Evolutionary conservation across 2,329 filamentous ascomycete species (phyloP), one percentile per base, ranked within the genome.

Genomic region (Verticillium longisporum): DNA sequence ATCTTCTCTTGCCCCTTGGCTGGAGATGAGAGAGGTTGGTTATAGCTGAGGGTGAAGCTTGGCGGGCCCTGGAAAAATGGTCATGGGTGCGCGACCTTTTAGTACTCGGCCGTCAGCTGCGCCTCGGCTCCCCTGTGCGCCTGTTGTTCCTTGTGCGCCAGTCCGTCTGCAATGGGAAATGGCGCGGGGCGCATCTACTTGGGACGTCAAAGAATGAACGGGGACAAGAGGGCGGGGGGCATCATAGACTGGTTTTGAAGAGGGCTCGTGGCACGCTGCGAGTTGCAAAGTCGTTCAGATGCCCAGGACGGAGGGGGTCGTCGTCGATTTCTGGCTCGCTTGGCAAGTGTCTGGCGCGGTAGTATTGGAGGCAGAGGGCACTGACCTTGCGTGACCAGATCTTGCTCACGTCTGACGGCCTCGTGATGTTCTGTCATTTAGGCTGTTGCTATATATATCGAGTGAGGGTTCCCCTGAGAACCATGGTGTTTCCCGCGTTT

Each of bases 371-470:
- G 7, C 38, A 9, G 9, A n/a, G 38, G 38, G 38, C 38, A 45
- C 38, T 45, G 38, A 53, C 45, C 15, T 36, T 31, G 26, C 26
- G 26, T 31, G 26, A 31, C 5, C 26, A 31, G 34, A 36, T 9
- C 34, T 36, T 36, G 34, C 34, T 13, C 34, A 6, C 4, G 2
- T 36, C n/a, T 53, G 45, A 53, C 18, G 21, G 45, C 45, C 45
- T 53, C 45, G 45, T 26, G 45, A 53, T 53, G 45, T 15, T 53
- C 15, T 53, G n/a, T 53, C 9, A 4, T 26, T 18, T n/a, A 59
- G 55, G 45, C 55, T 61, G 61, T 63, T 61, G 58, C 41, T 63
- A 64, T 64, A 64, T 62, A 58, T 60, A 63, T 56, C 45, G 36
- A 33, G 55, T 41, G 56, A 54, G 38, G 62, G 56, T 53, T 38